phyloP scores from a whole-genome alignment of 1,139 yeast genomes.

The Zygosaccharomyces sapae region DNA sequence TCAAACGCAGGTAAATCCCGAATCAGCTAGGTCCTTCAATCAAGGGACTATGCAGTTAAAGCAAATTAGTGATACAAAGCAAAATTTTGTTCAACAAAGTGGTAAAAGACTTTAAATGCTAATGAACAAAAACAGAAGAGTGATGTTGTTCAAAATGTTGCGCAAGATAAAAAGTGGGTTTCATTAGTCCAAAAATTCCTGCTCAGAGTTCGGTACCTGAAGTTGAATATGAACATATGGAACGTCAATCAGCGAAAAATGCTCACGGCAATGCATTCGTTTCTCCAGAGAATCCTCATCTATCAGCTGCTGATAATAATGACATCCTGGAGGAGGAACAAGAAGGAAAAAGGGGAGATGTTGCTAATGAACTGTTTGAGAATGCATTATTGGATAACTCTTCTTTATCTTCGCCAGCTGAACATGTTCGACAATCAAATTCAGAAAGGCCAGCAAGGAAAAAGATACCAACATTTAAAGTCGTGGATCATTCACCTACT shows the following conservation, averaged over 20 bases:
- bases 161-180: not conserved
- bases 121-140: not conserved
- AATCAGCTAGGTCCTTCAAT: not conserved
- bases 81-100: not conserved
- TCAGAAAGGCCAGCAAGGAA: not conserved
- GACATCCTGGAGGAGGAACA: not conserved
- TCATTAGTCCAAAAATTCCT: not conserved
- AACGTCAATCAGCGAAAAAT: not conserved
- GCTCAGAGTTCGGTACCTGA: not conserved
- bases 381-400: not conserved
- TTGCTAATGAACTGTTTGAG: not conserved
- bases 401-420: not conserved
- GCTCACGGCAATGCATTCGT: slow-evolving; percentile 1
- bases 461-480: slow-evolving; percentile 10
- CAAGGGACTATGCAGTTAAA: not conserved
- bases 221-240: not conserved
- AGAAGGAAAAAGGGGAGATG: not conserved
- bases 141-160: not conserved
- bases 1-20: not conserved
- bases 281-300: not conserved
- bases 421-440: not conserved
- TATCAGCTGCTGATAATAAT: not conserved
- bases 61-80: not conserved
- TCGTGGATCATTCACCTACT: slow-evolving; percentile 14
- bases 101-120: not conserved